Percentiles rank a stretch among this genome's conserved stretches.
Conservation (phyloP, 1,284 basidiomycete species). For the Moniliophthora roreri region DNA sequence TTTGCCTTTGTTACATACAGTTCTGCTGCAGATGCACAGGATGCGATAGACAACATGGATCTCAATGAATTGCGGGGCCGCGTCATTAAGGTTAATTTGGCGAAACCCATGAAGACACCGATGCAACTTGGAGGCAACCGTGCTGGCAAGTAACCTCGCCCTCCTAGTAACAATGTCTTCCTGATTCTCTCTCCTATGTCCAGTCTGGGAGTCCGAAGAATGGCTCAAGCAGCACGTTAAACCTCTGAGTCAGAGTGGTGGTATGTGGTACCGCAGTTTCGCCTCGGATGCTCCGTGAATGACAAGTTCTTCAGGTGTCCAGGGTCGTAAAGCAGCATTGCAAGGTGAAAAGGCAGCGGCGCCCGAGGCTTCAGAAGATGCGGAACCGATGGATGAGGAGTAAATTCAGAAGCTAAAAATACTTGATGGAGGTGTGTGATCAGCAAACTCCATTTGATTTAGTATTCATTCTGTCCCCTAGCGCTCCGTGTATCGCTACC, state of each 20-base stretch:
- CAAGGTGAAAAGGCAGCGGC: slow-evolving; percentile 30
- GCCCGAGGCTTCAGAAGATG: slow-evolving; percentile 32
- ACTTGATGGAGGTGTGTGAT: background rate
- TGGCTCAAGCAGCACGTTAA: slow-evolving; percentile 76
- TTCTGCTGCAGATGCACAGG: slow-evolving; percentile 77
- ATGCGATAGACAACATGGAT: slow-evolving; percentile 90
- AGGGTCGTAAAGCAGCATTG: slow-evolving; percentile 41
- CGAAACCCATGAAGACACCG: slow-evolving; percentile 68
- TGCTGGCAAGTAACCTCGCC: slow-evolving; percentile 54
- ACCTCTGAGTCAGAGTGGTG: slow-evolving; percentile 69
- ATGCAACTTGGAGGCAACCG: slow-evolving; percentile 67
- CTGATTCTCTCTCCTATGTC: slow-evolving; percentile 9
- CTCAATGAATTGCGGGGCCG: slow-evolving; percentile 74
- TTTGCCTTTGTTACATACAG: slow-evolving; percentile 81
- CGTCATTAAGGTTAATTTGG: slow-evolving; percentile 77
- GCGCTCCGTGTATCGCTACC: no score
- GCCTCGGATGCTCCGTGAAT: slow-evolving; percentile 14
- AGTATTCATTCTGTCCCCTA: background rate
- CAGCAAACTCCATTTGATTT: background rate
- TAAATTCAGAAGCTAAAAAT: slow-evolving; percentile 18
- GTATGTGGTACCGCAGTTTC: slow-evolving; percentile 35
- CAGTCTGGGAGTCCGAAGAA: slow-evolving; percentile 87
- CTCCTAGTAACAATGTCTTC: background rate
- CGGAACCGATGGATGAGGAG: slow-evolving; percentile 65
- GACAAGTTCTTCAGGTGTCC: slow-evolving; percentile 45